Evolutionary conservation across 1,284 basidiomycete species (phyloP).

Genomic region (Pascua sp.): DNA sequence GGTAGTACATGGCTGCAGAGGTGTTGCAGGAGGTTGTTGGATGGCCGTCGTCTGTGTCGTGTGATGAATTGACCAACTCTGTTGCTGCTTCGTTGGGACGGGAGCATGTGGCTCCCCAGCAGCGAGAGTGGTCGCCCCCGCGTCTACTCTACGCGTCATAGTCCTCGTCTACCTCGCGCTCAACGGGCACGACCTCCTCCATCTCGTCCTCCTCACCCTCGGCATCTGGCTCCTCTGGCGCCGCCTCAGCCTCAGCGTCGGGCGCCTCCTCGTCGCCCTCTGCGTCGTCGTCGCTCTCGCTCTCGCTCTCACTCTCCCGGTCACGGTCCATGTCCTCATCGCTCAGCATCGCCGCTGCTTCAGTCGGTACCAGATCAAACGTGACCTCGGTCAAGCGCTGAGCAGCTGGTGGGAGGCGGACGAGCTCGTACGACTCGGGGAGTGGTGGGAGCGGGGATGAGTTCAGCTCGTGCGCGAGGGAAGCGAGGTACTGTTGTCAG

Average conservation of each 20-base stretch:
- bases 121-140: background rate
- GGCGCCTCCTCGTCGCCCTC: conserved; percentile 18
- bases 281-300: conserved; percentile 14
- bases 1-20: background rate
- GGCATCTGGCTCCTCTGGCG: conserved; percentile 14
- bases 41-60: no score
- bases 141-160: conserved; percentile 32
- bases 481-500: conserved; percentile 69
- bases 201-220: conserved; percentile 37
- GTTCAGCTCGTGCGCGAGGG: conserved; percentile 87
- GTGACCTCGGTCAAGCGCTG: conserved; percentile 87
- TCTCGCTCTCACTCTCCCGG: conserved; percentile 23
- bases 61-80: no score
- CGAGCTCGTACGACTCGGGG: conserved; percentile 84
- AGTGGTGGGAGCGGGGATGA: conserved; percentile 81
- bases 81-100: no score
- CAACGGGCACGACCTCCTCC: conserved; percentile 35
- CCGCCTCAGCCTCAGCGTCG: conserved; percentile 15
- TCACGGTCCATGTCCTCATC: conserved; percentile 29
- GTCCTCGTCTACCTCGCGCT: conserved; percentile 43
- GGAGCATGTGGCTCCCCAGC: background rate
- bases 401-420: conserved; percentile 71
- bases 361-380: conserved; percentile 88
- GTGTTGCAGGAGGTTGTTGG: background rate
- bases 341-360: conserved; percentile 52